Evolutionary conservation across 2,329 filamentous ascomycete genomes (phyloP).

Genomic region (Metarhizium anisopliae): DNA sequence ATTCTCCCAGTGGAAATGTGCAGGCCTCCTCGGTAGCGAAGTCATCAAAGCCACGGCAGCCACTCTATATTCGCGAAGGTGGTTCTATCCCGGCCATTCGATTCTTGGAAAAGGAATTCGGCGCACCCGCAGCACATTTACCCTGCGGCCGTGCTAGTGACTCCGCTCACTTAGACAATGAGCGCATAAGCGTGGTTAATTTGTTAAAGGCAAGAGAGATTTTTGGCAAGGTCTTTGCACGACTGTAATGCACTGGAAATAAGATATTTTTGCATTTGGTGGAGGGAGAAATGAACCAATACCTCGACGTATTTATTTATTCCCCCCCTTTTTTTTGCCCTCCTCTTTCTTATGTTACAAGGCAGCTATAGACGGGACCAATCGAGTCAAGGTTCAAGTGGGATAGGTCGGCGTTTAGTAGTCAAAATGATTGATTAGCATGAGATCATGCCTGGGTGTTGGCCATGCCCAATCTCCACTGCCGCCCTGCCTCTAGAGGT

Average conservation of each 20-base stretch:
- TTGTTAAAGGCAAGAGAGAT: conserved; percentile 87
- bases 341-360: no score
- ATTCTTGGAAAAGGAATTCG: conserved; percentile 90
- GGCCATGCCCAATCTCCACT: no score
- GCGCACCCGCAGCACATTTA: conserved; percentile 81
- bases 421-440: no score
- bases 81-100: conserved; percentile 91
- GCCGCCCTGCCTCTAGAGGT: no score
- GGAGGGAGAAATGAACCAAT: no score
- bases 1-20: conserved; percentile 4
- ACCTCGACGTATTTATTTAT: no score
- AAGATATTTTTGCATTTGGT: no score
- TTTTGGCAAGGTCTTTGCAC: conserved; percentile 74
- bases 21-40: conserved; percentile 2
- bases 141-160: conserved; percentile 95
- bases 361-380: no score
- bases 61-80: conserved; percentile 90
- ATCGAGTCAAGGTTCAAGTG: no score
- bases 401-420: no score
- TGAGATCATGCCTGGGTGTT: no score
- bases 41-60: conserved; percentile 41
- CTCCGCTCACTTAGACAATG: conserved; percentile 88
- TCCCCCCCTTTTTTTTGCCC: no score
- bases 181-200: conserved; percentile 81
- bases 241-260: conserved; percentile 33